Evolutionary conservation across 345 rosid genomes (phyloP), one percentile per base, ranked within the genome.

Genomic region (Corchorus capsularis): DNA sequence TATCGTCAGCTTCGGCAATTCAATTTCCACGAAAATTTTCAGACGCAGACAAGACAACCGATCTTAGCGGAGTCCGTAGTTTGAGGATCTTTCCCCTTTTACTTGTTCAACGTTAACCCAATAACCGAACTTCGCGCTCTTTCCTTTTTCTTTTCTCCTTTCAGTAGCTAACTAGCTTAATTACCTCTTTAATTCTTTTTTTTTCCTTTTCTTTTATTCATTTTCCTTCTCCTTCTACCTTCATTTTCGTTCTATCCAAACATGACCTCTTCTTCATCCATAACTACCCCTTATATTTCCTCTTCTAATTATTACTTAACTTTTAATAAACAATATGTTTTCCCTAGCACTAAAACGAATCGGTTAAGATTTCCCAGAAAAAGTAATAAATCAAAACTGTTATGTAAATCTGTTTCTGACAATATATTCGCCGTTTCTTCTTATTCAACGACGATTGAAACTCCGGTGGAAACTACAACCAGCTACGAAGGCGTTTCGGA

Each of bases 251-350:
- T 35, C 46, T 53, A 35, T 10, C 79, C 79, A 75, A 80, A 75
- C 84, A 84, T 86, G 89, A 34, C 63, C 45, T 77, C 83, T n/a
- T 49, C 43, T 6, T 27, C 79, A 27, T 63, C 80, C 75, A 50
- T 55, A 17, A 55, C 46, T 11, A 22, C 56, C 55, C 67, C 62
- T 65, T 27, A 16, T 54, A 16, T 47, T 16, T 2, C 34, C 20
- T 20, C 71, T 20, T 7, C 0, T 32, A 27, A 27, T 27, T 43
- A 56, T 59, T 53, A 49, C 8, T 71, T 71, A 63, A 45, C 4
- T 27, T 27, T 27, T 32, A 17, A 14, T 43, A 9, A 65, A 32
- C 3, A 39, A 13, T 34, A 13, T 14, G 4, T 16, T 35, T 2
- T 11, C 1, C 27, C 8, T 59, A 62, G 43, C 60, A 56, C 66